A percentile compares a stretch with the other conserved stretches of the same genome.
phyloP scores from a whole-genome alignment of 768 basidiomycete genomes.

The Tubosaeta sp. region DNA sequence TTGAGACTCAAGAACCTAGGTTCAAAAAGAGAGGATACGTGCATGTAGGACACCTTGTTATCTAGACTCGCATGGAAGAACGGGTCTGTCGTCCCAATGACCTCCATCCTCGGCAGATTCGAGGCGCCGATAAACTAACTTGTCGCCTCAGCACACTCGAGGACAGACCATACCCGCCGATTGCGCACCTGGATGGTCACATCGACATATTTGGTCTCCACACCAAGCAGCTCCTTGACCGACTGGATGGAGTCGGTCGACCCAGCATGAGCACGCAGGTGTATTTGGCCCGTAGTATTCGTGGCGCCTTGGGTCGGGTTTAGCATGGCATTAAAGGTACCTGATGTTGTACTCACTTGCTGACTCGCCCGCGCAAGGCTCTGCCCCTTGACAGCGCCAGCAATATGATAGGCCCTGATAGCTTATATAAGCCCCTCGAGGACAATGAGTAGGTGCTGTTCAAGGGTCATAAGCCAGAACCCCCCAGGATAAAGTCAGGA shows the following conservation, averaged over 20 bases:
- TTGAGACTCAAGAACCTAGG: not conserved
- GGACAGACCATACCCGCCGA: not conserved
- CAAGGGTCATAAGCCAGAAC: no score
- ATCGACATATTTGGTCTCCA: constrained; percentile 49
- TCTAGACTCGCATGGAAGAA: constrained; percentile 71
- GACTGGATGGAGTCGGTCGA: constrained; percentile 23
- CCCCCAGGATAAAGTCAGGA: no score
- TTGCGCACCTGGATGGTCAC: constrained; percentile 48
- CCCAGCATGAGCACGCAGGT: not conserved
- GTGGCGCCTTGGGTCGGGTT: constrained; percentile 12
- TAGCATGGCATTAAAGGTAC: constrained; percentile 5
- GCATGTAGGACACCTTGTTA: constrained; percentile 60
- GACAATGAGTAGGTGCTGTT: no score
- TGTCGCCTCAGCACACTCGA: constrained; percentile 4
- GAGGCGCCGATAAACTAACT: constrained; percentile 67
- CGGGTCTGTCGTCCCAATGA: constrained; percentile 60
- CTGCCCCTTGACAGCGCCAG: not conserved
- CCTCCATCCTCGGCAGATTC: constrained; percentile 65
- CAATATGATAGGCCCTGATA: not conserved
- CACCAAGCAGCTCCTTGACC: constrained; percentile 31
- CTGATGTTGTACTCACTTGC: not conserved
- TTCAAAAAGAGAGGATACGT: constrained; percentile 23
- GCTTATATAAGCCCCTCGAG: not conserved
- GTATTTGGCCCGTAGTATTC: constrained; percentile 11
- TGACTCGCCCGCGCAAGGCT: not conserved